Evolutionary conservation across 2,329 filamentous ascomycete species (phyloP).

Genomic region (Botrytis sinoallii): DNA sequence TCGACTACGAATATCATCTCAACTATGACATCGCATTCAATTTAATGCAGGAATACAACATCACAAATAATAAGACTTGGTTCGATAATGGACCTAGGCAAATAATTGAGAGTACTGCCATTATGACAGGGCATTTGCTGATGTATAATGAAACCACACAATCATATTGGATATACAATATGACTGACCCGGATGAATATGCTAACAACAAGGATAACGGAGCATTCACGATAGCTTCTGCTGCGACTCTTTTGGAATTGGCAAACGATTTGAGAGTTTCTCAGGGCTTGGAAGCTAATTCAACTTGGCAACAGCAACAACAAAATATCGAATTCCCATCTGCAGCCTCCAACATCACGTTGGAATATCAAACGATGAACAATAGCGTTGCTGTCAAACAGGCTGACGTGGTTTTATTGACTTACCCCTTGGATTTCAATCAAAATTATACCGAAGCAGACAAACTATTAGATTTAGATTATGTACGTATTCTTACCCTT

Average conservation of each 20-base stretch:
- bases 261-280: constrained; percentile 39
- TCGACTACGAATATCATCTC: constrained; percentile 70
- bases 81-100: constrained; percentile 51
- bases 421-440: constrained; percentile 60
- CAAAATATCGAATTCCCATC: constrained; percentile 54
- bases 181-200: constrained; percentile 60
- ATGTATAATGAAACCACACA: constrained; percentile 55
- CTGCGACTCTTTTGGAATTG: constrained; percentile 45
- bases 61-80: constrained; percentile 38
- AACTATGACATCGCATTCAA: constrained; percentile 65
- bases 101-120: constrained; percentile 61
- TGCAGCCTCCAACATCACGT: constrained; percentile 55
- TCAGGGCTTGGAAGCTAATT: constrained; percentile 43
- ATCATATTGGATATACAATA: constrained; percentile 53
- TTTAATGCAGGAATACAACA: constrained; percentile 36
- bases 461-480: constrained; percentile 55
- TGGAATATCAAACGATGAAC: constrained; percentile 66
- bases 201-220: constrained; percentile 52
- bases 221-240: constrained; percentile 57
- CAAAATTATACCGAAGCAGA: constrained; percentile 51
- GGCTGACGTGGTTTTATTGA: constrained; percentile 65
- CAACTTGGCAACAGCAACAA: constrained; percentile 56
- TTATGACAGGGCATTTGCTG: constrained; percentile 58
- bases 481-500: constrained; percentile 42
- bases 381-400: constrained; percentile 65